A percentile compares a stretch with the other conserved stretches of the same genome.
Evolutionary conservation across 257 asterid species (phyloP).

Genomic region (Solanum chilense): DNA sequence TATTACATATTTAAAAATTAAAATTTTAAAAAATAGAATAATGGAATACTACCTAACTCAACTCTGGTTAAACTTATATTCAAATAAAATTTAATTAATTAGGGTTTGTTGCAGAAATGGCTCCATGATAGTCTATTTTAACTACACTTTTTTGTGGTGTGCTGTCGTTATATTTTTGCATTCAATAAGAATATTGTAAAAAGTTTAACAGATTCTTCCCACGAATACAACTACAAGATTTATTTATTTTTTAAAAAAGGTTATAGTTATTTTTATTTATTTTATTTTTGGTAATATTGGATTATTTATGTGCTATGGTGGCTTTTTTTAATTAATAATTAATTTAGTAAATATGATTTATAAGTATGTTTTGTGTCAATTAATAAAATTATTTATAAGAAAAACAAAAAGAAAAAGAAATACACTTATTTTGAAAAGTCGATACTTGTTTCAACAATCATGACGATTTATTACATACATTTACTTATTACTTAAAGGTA

Average conservation of each 20-base stretch:
- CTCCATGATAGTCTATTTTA: background rate
- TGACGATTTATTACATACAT: background rate
- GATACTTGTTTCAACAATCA: background rate
- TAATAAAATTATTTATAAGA: too few species aligned
- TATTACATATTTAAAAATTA: background rate
- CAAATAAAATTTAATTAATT: background rate
- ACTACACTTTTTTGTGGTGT: background rate
- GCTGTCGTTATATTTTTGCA: background rate
- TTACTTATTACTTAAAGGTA: too few species aligned
- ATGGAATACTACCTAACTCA: slow-evolving; percentile 4
- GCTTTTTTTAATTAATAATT: too few species aligned
- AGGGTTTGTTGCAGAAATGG: background rate
- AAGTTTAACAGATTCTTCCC: background rate
- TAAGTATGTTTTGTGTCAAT: too few species aligned
- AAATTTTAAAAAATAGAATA: background rate
- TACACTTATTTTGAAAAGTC: too few species aligned
- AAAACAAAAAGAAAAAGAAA: too few species aligned
- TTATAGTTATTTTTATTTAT: background rate
- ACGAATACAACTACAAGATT: background rate
- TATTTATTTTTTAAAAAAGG: background rate
- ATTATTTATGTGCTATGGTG: background rate
- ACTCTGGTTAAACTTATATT: background rate
- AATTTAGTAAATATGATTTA: too few species aligned
- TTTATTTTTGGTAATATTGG: background rate
- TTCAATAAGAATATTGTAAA: background rate